These are phyloP conservation scores for Jatropha podagrica DNA, from an alignment of 441 rosid genomes.

Conservation along the genomic window DNA sequence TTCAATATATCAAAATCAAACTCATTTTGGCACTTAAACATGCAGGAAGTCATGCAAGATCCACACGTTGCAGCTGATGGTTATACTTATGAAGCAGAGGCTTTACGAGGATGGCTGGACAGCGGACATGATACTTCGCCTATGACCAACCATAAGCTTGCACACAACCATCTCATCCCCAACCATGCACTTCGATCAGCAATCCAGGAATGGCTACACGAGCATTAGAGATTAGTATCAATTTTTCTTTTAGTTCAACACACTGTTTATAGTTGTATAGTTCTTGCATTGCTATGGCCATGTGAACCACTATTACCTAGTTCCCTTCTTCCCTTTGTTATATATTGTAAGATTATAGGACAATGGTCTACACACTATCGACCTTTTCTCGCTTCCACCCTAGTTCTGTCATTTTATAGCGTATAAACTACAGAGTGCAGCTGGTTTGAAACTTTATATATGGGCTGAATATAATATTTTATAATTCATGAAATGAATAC, in stretches of 20 bases:
- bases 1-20: neutral
- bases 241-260: neutral
- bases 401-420: neutral
- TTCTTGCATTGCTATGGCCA: neutral
- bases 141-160: conserved; percentile 63
- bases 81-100: conserved; percentile 88
- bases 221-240: conserved; percentile 13
- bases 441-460: neutral
- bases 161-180: conserved; percentile 67
- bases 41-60: conserved; percentile 93
- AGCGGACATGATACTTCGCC: conserved; percentile 85
- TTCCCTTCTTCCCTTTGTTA: neutral
- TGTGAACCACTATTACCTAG: neutral
- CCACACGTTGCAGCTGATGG: conserved; percentile 96
- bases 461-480: neutral
- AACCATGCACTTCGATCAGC: conserved; percentile 89
- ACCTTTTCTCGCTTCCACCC: neutral
- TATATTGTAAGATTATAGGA: neutral
- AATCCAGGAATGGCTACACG: conserved; percentile 64
- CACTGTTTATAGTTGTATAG: conserved; percentile 9
- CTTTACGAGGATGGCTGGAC: conserved; percentile 91
- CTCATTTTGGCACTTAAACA: conserved; percentile 16
- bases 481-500: neutral
- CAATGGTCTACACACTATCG: neutral
- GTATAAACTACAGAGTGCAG: neutral